phyloP scores from a whole-genome alignment of 768 basidiomycete genomes.

The Boletales sp. region DNA sequence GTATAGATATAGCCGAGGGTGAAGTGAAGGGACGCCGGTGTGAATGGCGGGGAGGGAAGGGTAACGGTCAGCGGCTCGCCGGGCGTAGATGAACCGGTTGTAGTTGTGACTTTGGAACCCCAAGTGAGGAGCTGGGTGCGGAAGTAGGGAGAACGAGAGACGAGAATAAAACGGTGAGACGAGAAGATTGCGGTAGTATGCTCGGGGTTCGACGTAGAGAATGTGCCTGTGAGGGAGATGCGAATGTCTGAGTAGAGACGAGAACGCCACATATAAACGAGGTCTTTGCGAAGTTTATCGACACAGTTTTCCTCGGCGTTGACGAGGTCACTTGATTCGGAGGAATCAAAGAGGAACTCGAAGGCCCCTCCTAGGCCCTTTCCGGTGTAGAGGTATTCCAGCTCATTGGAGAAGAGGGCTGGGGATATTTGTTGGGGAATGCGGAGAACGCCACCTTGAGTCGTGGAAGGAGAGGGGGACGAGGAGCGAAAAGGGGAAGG shows the following conservation, averaged over 20 bases:
- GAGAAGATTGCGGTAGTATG: conserved; percentile 81
- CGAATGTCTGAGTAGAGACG: conserved; percentile 91
- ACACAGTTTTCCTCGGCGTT: conserved; percentile 55
- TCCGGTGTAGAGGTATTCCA: conserved; percentile 94
- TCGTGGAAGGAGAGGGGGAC: conserved; percentile 46
- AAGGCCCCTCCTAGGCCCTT: conserved; percentile 86
- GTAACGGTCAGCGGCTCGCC: conserved; percentile 57
- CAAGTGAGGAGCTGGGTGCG: conserved; percentile 73
- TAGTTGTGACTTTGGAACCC: conserved; percentile 37
- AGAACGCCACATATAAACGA: conserved; percentile 96
- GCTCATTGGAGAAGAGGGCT: conserved; percentile 80
- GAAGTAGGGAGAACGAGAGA: conserved; percentile 88
- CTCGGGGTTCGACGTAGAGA: conserved; percentile 61
- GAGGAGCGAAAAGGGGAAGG: conserved; percentile 43
- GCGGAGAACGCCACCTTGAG: conserved; percentile 48
- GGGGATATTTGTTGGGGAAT: conserved; percentile 69
- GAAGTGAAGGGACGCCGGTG: conserved; percentile 90
- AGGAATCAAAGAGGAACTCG: conserved; percentile 77
- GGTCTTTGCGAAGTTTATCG: conserved; percentile 87
- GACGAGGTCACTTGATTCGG: conserved; percentile 40
- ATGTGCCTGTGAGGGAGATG: conserved; percentile 70
- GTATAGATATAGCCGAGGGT: conserved; percentile 94
- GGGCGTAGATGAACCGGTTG: conserved; percentile 20
- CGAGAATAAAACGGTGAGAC: conserved; percentile 89
- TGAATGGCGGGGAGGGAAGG: conserved; percentile 90